These are phyloP conservation scores for Fragaria ananassa DNA, from an alignment of 306 rosid species.

Conservation along the genomic window DNA sequence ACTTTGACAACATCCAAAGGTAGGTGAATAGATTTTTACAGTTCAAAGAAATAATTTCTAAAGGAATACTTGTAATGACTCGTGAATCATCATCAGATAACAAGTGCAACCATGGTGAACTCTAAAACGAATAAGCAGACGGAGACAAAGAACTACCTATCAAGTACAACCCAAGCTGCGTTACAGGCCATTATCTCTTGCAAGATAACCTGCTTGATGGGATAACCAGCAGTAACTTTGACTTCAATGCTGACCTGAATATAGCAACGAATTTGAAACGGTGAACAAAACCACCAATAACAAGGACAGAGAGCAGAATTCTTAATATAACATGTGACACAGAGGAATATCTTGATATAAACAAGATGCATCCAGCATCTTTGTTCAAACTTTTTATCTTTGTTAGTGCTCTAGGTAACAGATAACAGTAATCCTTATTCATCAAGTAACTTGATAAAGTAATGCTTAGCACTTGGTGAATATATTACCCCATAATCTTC, in stretches of 20 bases:
- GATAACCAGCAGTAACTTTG: conserved; percentile 74
- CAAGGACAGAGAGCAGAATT: not conserved
- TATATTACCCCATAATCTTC: conserved; percentile 52
- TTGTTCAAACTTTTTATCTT: too few relatives aligned
- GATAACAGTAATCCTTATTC: too few relatives aligned
- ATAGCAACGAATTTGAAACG: not conserved
- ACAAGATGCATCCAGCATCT: too few relatives aligned
- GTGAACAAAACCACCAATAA: conserved; percentile 3
- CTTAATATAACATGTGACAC: not conserved
- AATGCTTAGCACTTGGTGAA: conserved; percentile 1
- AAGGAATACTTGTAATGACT: not conserved
- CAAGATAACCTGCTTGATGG: conserved; percentile 58
- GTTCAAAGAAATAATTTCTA: not conserved
- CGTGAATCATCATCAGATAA: not conserved
- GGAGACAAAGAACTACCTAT: conserved; percentile 43
- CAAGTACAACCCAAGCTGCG: conserved; percentile 73
- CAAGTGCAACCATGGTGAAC: not conserved
- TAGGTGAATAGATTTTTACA: not conserved
- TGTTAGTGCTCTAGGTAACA: too few relatives aligned
- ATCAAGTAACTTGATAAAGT: not conserved
- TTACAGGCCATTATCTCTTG: conserved; percentile 52
- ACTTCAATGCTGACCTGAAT: conserved; percentile 64
- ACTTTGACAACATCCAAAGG: not conserved
- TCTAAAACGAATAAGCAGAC: not conserved
- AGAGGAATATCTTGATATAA: not conserved